phyloP scores from a whole-genome alignment of 352 stramenopile genomes.

The Stramenopiles sp. region DNA sequence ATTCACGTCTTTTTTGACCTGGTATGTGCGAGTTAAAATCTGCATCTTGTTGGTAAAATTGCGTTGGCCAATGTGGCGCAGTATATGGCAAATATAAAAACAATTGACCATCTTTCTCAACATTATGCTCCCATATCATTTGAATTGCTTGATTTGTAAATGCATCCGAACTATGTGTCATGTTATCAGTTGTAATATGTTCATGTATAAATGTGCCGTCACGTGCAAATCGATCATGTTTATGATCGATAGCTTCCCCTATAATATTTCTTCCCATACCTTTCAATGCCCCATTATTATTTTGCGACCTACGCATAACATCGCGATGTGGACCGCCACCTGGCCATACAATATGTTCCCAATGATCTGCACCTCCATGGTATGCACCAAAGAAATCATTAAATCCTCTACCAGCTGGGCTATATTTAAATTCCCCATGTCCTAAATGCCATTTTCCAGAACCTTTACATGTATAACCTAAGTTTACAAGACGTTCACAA shows the following conservation, averaged over 20 bases:
- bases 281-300: too few species aligned
- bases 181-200: conserved; percentile 12
- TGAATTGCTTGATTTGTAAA: neutral
- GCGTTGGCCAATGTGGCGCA: conserved; percentile 21
- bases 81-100: conserved; percentile 25
- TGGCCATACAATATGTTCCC: conserved; percentile 9
- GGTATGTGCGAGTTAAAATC: conserved; percentile 16
- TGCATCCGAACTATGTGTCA: neutral
- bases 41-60: conserved; percentile 23
- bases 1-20: neutral
- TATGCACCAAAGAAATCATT: conserved; percentile 27
- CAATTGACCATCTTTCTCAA: conserved; percentile 7
- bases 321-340: conserved; percentile 21
- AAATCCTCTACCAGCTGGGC: conserved; percentile 23
- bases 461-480: conserved; percentile 24
- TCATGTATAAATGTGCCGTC: conserved; percentile 16
- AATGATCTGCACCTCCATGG: conserved; percentile 21
- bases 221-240: conserved; percentile 9
- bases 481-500: conserved; percentile 19
- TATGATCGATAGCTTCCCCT: conserved; percentile 18
- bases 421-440: conserved; percentile 20
- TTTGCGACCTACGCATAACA: neutral
- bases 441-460: conserved; percentile 31
- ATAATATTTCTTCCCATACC: conserved; percentile 16
- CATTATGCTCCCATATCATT: neutral